These are phyloP conservation scores for Tolypocladium sp. DNA, from an alignment of 2,329 filamentous ascomycete genomes.

Conservation along the genomic window DNA sequence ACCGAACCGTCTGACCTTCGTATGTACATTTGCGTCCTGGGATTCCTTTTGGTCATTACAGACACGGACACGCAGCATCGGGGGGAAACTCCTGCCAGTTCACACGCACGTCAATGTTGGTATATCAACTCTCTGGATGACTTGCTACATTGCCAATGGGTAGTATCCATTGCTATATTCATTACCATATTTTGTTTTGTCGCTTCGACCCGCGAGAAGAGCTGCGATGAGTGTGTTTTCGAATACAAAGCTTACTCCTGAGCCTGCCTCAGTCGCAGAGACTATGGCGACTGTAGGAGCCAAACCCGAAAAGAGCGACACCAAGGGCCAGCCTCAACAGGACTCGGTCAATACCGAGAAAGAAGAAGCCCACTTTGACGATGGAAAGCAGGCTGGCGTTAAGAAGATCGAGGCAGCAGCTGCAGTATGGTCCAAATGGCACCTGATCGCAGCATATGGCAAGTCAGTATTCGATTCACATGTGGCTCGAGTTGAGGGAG, in stretches of 20 bases:
- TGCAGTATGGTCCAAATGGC: slow-evolving; percentile 23
- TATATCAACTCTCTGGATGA: background rate
- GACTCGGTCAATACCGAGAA: background rate
- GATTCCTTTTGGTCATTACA: too few species aligned
- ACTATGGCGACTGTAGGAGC: background rate
- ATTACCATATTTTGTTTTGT: background rate
- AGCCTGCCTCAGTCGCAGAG: background rate
- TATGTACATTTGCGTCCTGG: too few species aligned
- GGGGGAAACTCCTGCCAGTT: background rate
- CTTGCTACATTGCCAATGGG: background rate
- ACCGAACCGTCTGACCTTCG: too few species aligned
- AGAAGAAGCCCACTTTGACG: slow-evolving; percentile 4
- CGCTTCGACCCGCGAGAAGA: background rate
- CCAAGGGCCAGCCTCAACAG: background rate
- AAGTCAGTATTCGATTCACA: slow-evolving; percentile 21
- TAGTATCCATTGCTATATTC: background rate
- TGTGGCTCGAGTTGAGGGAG: background rate
- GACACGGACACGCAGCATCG: background rate
- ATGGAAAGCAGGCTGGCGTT: slow-evolving; percentile 32
- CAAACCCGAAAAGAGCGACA: background rate
- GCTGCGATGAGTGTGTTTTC: background rate
- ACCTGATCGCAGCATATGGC: slow-evolving; percentile 30
- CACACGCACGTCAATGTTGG: background rate
- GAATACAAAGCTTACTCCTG: background rate
- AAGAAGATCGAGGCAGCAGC: slow-evolving; percentile 36